These are phyloP conservation scores for Gardenia jasminoides DNA, from an alignment of 257 asterid species.

Conservation along the genomic window DNA sequence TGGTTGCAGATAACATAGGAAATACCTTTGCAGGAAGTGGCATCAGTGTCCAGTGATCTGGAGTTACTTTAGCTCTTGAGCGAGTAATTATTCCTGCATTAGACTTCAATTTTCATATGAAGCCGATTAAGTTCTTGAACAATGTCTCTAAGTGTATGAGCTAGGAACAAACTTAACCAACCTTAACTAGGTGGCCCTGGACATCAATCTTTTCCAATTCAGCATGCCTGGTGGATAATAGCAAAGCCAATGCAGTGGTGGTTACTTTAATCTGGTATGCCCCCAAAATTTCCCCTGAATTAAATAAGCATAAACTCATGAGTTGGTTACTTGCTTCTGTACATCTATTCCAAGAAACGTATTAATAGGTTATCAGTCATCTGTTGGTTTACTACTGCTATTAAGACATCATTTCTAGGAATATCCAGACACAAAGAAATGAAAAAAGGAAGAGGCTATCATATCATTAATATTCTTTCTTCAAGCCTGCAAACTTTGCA, in stretches of 20 bases:
- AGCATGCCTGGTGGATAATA: conserved; percentile 70
- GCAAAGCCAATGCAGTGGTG: conserved; percentile 80
- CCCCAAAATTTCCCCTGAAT: conserved; percentile 89
- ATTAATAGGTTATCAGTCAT: not conserved
- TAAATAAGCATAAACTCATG: conserved; percentile 25
- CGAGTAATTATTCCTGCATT: conserved; percentile 85
- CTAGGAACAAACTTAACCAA: conserved; percentile 22
- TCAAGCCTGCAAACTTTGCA: not conserved
- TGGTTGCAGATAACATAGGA: not conserved
- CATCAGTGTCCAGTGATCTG: conserved; percentile 78
- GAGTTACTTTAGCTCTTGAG: conserved; percentile 73
- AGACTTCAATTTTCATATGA: conserved; percentile 45
- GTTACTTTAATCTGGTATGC: conserved; percentile 94
- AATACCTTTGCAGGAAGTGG: conserved; percentile 86
- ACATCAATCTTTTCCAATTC: conserved; percentile 64
- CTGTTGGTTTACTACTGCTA: not conserved
- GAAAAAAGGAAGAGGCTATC: not conserved
- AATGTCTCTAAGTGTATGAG: not conserved
- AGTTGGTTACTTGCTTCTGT: not conserved
- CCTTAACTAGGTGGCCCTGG: conserved; percentile 81
- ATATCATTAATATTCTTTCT: not conserved
- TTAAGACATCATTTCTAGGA: not conserved
- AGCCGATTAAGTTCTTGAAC: conserved; percentile 21
- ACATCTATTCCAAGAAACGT: not conserved
- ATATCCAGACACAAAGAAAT: not conserved